phyloP scores from a whole-genome alignment of 2,329 filamentous ascomycete genomes.

The Clonostachys rosea region DNA sequence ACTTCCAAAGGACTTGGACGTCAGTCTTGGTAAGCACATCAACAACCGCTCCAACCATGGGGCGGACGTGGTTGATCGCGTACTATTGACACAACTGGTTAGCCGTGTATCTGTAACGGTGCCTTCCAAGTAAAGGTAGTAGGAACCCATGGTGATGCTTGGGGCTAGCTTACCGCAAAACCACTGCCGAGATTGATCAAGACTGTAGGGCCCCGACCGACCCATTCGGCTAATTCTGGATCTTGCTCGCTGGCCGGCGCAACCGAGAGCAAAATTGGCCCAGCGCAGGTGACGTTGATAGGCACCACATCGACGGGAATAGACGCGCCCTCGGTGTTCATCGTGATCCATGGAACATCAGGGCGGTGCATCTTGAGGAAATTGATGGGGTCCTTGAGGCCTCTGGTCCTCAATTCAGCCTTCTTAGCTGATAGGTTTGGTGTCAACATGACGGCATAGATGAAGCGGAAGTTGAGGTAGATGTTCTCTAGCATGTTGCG shows the following conservation, averaged over 20 bases:
- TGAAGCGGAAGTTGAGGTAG: constrained; percentile 22
- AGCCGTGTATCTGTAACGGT: background rate
- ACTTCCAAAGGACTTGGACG: constrained; percentile 20
- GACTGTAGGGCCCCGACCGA: constrained; percentile 11
- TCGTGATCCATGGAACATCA: constrained; percentile 19
- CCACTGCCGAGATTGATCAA: constrained; percentile 17
- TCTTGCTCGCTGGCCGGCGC: constrained; percentile 14
- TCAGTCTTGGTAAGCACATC: constrained; percentile 6
- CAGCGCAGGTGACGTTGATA: constrained; percentile 9
- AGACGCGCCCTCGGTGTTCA: constrained; percentile 13
- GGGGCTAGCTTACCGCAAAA: background rate
- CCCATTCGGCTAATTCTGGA: constrained; percentile 13
- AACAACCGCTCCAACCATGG: constrained; percentile 12
- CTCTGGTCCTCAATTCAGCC: constrained; percentile 10
- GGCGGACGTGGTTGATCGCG: background rate
- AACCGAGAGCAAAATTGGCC: constrained; percentile 12
- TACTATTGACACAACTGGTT: background rate
- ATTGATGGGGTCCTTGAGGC: constrained; percentile 12
- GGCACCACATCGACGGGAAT: constrained; percentile 14
- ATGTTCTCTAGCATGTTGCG: constrained; percentile 19
- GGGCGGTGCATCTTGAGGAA: constrained; percentile 14
- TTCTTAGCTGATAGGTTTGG: constrained; percentile 14
- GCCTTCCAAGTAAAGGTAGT: background rate
- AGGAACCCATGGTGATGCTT: background rate
- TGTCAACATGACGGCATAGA: constrained; percentile 16